These are phyloP conservation scores for Zygnema cylindricum DNA, from an alignment of 139 green algal genomes.

Conservation along the genomic window DNA sequence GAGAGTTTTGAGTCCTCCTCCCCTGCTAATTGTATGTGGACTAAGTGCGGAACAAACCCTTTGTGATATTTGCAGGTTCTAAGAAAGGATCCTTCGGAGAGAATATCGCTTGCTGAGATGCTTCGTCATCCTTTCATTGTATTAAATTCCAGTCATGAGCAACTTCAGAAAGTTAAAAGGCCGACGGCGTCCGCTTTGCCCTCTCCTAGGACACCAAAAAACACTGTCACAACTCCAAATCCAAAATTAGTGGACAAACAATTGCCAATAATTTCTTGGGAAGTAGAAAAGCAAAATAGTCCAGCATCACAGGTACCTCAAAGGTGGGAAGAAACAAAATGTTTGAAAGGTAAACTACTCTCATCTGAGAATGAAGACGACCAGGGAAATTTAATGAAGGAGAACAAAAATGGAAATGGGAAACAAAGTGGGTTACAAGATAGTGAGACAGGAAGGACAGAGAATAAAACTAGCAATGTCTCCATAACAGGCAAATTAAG, in stretches of 20 bases:
- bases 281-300: neutral
- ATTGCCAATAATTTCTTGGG: neutral
- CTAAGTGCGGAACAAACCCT: neutral
- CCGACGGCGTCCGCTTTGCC: neutral
- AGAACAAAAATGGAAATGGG: neutral
- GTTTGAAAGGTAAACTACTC: too few relatives aligned
- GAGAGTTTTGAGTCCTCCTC: neutral
- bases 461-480: neutral
- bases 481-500: too few relatives aligned
- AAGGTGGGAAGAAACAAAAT: neutral
- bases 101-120: constrained; percentile 5
- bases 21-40: neutral
- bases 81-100: neutral
- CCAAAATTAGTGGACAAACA: neutral
- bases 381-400: neutral
- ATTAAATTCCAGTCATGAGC: neutral
- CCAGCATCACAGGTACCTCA: neutral
- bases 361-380: neutral
- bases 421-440: neutral
- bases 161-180: neutral
- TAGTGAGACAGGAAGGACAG: neutral
- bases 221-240: neutral
- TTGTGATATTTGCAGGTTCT: neutral
- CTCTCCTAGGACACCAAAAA: neutral
- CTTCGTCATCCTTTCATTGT: constrained; percentile 14